Conservation (phyloP, 176 grass and related monocot species). For the Triticum dicoccoides region DNA sequence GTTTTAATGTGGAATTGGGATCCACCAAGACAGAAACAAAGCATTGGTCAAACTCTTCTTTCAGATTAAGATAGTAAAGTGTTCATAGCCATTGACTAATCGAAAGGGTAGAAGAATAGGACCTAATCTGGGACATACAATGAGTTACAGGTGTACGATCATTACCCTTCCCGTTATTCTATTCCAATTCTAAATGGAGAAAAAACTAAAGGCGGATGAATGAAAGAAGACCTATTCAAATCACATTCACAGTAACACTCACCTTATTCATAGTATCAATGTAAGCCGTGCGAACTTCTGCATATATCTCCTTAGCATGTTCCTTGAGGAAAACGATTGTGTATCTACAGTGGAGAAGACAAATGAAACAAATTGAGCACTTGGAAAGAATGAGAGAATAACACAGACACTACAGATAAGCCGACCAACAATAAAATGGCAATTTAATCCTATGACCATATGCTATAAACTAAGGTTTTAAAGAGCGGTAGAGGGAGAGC, state of each 20-base stretch:
- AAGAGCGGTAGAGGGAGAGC: background rate
- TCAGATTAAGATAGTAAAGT: background rate
- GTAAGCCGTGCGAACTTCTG: constrained; percentile 90
- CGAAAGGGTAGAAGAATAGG: background rate
- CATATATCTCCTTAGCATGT: constrained; percentile 98
- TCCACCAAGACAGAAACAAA: background rate
- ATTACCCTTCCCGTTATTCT: background rate
- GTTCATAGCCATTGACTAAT: background rate
- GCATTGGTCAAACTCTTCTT: constrained; percentile 5
- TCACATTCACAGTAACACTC: constrained; percentile 24
- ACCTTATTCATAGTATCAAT: constrained; percentile 99
- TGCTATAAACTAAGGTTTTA: background rate
- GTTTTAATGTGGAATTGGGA: background rate
- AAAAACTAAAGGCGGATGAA: background rate
- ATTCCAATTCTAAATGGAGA: background rate
- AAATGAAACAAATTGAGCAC: background rate
- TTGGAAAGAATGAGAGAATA: background rate
- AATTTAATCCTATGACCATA: constrained; percentile 18
- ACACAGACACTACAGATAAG: background rate
- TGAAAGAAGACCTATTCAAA: constrained; percentile 12
- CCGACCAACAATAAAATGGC: constrained; percentile 10
- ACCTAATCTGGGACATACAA: background rate
- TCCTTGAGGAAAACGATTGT: constrained; percentile 86
- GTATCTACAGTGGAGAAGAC: constrained; percentile 48
- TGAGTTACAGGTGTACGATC: background rate